Evolutionary conservation across 2,329 filamentous ascomycete genomes (phyloP).

Genomic region (Hypoxylon rubiginosum): DNA sequence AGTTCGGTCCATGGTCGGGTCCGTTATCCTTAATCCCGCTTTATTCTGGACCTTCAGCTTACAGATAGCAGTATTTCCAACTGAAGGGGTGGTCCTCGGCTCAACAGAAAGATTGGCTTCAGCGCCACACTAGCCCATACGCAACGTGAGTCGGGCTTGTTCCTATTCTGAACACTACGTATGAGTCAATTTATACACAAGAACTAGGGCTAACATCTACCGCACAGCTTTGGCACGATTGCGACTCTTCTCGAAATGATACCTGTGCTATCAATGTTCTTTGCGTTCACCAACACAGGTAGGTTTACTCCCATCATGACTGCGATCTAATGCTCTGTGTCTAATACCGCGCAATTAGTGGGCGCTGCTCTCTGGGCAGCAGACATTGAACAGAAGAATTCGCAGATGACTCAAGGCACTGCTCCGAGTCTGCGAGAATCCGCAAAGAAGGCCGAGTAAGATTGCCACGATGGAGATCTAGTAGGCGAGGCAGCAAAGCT

Average conservation of each 20-base stretch:
- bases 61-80: constrained; percentile 83
- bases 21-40: constrained; percentile 47
- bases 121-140: constrained; percentile 80
- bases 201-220: constrained; percentile 13
- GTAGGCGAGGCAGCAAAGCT: background rate
- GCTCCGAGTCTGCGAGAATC: constrained; percentile 65
- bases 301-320: constrained; percentile 45
- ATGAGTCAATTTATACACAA: constrained; percentile 3
- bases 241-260: constrained; percentile 88
- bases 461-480: background rate
- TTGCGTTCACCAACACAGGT: constrained; percentile 89
- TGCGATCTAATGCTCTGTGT: background rate
- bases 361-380: constrained; percentile 96
- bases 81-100: constrained; percentile 83
- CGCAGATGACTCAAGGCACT: constrained; percentile 63
- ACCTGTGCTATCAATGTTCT: constrained; percentile 84
- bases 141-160: constrained; percentile 72
- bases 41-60: constrained; percentile 55
- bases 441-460: constrained; percentile 64
- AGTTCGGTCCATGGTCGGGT: constrained; percentile 67
- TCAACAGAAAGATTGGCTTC: constrained; percentile 77
- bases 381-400: constrained; percentile 76
- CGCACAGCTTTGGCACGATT: constrained; percentile 75
- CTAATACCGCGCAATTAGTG: constrained; percentile 62
- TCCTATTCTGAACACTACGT: background rate